Evolutionary conservation across 2,329 filamentous ascomycete genomes (phyloP), one percentile per base, ranked within the genome.

Genomic region (Polychaeton citri): DNA sequence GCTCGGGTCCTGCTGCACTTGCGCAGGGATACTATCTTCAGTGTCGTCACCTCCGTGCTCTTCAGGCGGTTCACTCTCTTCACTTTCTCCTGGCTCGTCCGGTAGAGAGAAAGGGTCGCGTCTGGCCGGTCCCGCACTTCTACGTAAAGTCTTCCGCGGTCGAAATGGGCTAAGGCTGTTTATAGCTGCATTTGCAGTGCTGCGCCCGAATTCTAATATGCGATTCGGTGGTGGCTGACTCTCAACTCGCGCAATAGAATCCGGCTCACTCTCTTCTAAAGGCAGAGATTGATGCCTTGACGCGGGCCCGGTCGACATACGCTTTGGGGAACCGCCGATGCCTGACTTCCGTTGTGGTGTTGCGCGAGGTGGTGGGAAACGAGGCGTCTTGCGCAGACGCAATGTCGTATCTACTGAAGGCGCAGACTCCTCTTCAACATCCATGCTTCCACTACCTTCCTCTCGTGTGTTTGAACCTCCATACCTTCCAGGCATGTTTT

Each of bases 311-410:
- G 69, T 69, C 4, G 71, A 74, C 46, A 74, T 75, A 38, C 70
- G 68, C 42, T 74, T 68, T 18, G 79, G 75, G 0, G 79, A 79
- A 18, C 24, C 24, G 24, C 64, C 64, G 35, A 69, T 64, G 21
- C 68, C 61, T 3, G 77, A 78, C 56, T 80, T 81, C 37, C 71
- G 65, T 1, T 79, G 79, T 2, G 78, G 81, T 44, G 46, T 72
- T 60, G 68, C 58, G 53, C 60, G 54, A 39, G 61, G 60, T 48
- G 66, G 58, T 60, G 68, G 60, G 55, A 74, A 47, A 54, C 65
- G 52, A 19, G 59, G 51, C 53, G 61, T 54, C 57, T 59, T 49
- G 55, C 63, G 41, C 53, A 60, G n/a, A 20, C 47, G 40, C 10
- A 68, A 49, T 2, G 62, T 58, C 21, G 58, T 54, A 13, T 59